Base-by-base conservation (phyloP, 1,284 basidiomycete species). In the Ustanciosporium gigantosporum region DNA sequence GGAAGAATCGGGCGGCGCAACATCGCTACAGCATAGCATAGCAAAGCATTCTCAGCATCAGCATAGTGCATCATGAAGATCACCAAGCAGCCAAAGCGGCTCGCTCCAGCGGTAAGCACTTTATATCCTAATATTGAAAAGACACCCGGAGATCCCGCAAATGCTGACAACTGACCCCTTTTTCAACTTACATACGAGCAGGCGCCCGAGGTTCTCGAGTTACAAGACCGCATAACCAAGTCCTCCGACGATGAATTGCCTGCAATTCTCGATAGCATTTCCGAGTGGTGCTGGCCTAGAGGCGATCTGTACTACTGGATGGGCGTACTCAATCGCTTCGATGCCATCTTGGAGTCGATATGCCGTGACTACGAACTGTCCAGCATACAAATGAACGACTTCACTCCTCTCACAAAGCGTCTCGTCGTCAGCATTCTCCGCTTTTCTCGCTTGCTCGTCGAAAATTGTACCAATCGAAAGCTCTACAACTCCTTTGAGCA, bases 261-360 rank as follows among this genome's bases (percentile, higher is more conserved):
- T 0, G 43, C 31, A 16, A 49, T 72, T 14, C 57, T 77, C 29
- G 66, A 66, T 41, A 43, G 47, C 42, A 53, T 77, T 32, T 64
- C 66, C 13, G 68, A 73, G 40, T 99, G 95, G 95, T 87, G 85
- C 79, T 98, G 91, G 88, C 91, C 93, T 22, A 85, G 95, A 62
- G 94, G 92, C 49, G 95, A 99, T 82, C 84, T 99, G 52, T 91
- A 96, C 81, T 88, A 90, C 49, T 99, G 95, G 95, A 87, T 91
- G 73, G 87, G 87, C 73, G 89, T 93, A 49, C 85, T 98, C 39
- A 94, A 99, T 82, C 89, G 90, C 77, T 94, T 98, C 78, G 95
- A 97, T 80, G 81, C 82, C 52, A 86, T 95, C 59, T 83, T 98
- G 60, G 91, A 89, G 74, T 84, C 86, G 37, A 82, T 88, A 59